Evolutionary conservation across 495 filamentous ascomycete species (phyloP), one percentile per base, ranked within the genome.

Genomic region (Trichoderma reesei): DNA sequence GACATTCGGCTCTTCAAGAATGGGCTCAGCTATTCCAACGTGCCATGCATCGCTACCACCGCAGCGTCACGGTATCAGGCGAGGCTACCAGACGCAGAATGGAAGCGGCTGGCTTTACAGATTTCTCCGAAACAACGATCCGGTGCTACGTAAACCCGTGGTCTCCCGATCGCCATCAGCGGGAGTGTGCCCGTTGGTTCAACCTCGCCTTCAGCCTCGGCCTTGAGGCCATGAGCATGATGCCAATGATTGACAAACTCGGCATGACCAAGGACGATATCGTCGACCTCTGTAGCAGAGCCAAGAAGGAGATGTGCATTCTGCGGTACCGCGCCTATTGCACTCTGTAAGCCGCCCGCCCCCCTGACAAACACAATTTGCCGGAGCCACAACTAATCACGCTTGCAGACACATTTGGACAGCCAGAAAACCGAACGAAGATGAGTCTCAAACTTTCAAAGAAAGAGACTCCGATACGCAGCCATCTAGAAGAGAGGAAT

Each of bases 141-240:
- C 81, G 83, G 42, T 68, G 94, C 41, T 90, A 92, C 1, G 72
- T 92, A 66, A 95, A 91, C 64, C 79, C 87, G 2, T 96, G 92
- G 92, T 85, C 88, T 39, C 69, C 76, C 14, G 86, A 93, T 66
- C 76, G 82, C 14, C 82, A 88, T 65, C 78, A 84, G 66, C 88
- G 83, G 65, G 85, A 88, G 60, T 81, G 91, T 31, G 90, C 89
- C 36, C 80, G 85, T 33, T 96, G 92, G 92, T 96, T 94, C 72
- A 90, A 91, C 68, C 77, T 95, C 20, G 88, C 84, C 13, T 73
- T 95, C 59, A 85, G 79, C 3, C 82, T 88, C 67, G 90, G 88
- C 16, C 78, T 96, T 51, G 84, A 92, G 65, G 85, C 86, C 8
- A 74, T 95, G 48, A 88, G 85, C 64, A 69, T 96, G 67, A 91